Conservation (phyloP, 176 grass and related monocot species). For the Otatea glauca region DNA sequence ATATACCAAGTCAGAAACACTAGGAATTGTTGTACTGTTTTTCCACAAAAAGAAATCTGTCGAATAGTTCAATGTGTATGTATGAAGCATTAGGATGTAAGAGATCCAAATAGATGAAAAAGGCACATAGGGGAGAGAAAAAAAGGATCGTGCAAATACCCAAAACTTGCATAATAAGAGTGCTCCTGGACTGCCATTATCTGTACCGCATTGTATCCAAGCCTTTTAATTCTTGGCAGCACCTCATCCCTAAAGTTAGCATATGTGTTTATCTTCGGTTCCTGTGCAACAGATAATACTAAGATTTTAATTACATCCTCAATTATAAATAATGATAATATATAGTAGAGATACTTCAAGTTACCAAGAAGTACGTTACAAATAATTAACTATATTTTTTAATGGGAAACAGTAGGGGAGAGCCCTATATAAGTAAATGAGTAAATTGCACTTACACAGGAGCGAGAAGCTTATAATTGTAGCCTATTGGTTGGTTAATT, state of each 20-base stretch:
- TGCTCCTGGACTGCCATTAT: constrained; percentile 99
- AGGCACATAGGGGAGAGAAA: neutral
- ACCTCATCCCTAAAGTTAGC: constrained; percentile 96
- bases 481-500: too few relatives aligned
- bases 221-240: constrained; percentile 91
- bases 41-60: neutral
- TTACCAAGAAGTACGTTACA: constrained; percentile 19
- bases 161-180: constrained; percentile 96
- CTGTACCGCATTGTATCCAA: constrained; percentile 98
- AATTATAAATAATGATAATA: constrained; percentile 16
- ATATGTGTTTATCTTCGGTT: constrained; percentile 92
- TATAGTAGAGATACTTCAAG: constrained; percentile 10
- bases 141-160: constrained; percentile 53
- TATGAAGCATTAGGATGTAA: neutral
- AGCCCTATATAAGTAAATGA: neutral
- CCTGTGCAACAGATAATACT: constrained; percentile 53
- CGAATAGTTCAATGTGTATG: constrained; percentile 3
- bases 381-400: neutral
- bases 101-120: constrained; percentile 30
- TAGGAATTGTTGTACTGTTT: neutral
- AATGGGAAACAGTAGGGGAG: neutral
- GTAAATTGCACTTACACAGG: too few relatives aligned
- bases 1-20: constrained; percentile 29
- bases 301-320: constrained; percentile 35
- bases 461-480: too few relatives aligned